These are phyloP conservation scores for Eragrostis tef DNA, from an alignment of 202 grass and related monocot genomes.

Conservation along the genomic window DNA sequence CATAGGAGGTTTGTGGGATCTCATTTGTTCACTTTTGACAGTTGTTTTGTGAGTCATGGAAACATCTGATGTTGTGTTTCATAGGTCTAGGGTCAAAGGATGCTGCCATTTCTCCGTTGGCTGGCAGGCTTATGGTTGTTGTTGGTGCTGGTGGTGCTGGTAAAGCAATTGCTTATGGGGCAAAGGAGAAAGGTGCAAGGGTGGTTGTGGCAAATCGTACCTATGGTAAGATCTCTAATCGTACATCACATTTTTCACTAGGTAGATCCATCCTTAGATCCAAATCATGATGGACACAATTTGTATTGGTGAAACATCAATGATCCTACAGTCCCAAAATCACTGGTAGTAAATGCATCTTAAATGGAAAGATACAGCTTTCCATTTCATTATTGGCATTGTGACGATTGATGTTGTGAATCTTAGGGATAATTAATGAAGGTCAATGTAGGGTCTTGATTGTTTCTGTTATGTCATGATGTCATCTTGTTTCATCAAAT, in stretches of 20 bases:
- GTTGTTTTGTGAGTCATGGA: neutral
- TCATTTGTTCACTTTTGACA: slow-evolving; percentile 19
- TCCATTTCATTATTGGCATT: neutral
- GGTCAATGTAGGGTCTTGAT: neutral
- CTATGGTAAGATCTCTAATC: slow-evolving; percentile 67
- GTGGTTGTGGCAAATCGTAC: slow-evolving; percentile 95
- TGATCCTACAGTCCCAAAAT: slow-evolving; percentile 2
- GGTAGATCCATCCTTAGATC: slow-evolving; percentile 3
- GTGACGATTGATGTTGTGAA: neutral
- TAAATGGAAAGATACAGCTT: neutral
- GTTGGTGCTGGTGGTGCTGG: slow-evolving; percentile 95
- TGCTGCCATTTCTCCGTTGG: slow-evolving; percentile 71
- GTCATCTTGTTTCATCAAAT: neutral
- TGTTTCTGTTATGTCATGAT: neutral
- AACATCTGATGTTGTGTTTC: slow-evolving; percentile 38
- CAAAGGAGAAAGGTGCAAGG: slow-evolving; percentile 91
- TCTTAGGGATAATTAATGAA: slow-evolving; percentile 10
- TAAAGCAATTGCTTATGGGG: slow-evolving; percentile 92
- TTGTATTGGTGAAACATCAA: slow-evolving; percentile 21
- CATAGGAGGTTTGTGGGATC: slow-evolving; percentile 69
- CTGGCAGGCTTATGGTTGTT: slow-evolving; percentile 84
- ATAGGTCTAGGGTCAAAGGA: slow-evolving; percentile 69
- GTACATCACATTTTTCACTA: neutral
- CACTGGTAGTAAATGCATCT: neutral
- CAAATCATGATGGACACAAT: neutral